phyloP scores from a whole-genome alignment of 2,329 filamentous ascomycete species.

The Niveomyces coronatus region DNA sequence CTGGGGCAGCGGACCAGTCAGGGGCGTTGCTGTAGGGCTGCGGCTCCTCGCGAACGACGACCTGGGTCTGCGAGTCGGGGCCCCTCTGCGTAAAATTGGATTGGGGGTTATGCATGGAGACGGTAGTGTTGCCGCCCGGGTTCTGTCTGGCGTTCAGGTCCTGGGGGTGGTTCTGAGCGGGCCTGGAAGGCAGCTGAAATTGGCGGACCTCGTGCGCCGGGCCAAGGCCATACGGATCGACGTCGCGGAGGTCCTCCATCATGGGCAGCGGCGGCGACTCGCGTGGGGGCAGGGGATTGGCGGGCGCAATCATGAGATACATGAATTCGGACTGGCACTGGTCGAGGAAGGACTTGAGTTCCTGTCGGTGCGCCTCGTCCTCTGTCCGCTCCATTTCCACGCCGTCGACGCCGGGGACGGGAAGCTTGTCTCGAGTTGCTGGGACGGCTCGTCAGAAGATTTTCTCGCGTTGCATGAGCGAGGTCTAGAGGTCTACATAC shows the following conservation, averaged over 20 bases:
- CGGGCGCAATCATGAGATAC: conserved; percentile 57
- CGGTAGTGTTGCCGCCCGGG: conserved; percentile 48
- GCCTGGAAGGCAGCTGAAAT: conserved; percentile 28
- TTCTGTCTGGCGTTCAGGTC: conserved; percentile 44
- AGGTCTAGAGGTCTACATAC: conserved; percentile 26
- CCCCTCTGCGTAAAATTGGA: conserved; percentile 23
- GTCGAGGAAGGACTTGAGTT: conserved; percentile 51
- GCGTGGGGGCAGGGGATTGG: conserved; percentile 54
- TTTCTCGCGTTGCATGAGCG: no score
- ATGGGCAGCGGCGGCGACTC: conserved; percentile 49
- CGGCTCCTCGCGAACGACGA: conserved; percentile 43
- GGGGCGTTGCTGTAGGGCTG: conserved; percentile 26
- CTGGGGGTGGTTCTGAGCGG: conserved; percentile 46
- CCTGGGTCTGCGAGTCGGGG: conserved; percentile 32
- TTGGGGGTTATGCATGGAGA: conserved; percentile 34
- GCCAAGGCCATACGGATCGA: conserved; percentile 40
- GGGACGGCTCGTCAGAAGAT: conserved; percentile 8
- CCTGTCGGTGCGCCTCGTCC: conserved; percentile 40
- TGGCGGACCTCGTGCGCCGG: conserved; percentile 29
- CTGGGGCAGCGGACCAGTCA: conserved; percentile 25
- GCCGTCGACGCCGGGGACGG: conserved; percentile 33
- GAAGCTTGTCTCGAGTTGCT: conserved; percentile 34
- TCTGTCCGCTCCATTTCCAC: conserved; percentile 37
- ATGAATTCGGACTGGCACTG: conserved; percentile 57
- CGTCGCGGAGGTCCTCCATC: conserved; percentile 49